phyloP scores from a whole-genome alignment of 495 filamentous ascomycete species.

The Neurospora intermedia region DNA sequence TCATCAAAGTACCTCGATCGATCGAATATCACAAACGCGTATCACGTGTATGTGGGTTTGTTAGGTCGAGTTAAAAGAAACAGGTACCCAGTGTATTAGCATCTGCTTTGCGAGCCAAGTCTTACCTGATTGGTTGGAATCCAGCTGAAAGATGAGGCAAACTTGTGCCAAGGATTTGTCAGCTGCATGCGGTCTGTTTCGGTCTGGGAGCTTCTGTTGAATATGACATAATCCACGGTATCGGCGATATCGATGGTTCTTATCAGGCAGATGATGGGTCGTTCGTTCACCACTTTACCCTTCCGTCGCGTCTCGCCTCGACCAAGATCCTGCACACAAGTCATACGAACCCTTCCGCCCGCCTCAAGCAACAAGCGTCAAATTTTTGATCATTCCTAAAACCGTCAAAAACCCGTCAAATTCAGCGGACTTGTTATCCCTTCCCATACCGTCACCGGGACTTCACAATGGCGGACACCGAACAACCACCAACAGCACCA shows the following conservation, averaged over 20 bases:
- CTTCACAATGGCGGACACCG: conserved; percentile 12
- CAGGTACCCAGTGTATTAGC: neutral
- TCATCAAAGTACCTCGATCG: too few relatives aligned
- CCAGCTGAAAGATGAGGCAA: neutral
- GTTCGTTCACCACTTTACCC: neutral
- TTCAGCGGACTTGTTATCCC: neutral
- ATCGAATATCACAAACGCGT: neutral
- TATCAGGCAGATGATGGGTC: neutral
- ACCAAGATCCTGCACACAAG: neutral
- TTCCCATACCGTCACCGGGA: neutral
- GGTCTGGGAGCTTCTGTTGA: neutral
- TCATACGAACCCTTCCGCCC: neutral
- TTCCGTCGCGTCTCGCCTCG: neutral
- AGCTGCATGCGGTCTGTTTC: neutral
- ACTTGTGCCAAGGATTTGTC: neutral
- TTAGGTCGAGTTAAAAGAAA: neutral
- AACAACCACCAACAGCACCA: conserved; percentile 11
- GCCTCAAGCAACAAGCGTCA: neutral
- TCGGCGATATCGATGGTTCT: neutral
- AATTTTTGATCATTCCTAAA: neutral
- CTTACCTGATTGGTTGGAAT: neutral
- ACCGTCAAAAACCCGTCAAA: neutral
- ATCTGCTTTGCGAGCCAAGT: neutral
- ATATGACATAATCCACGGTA: neutral
- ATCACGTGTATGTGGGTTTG: neutral